These are phyloP conservation scores for Kregervanrija delftensis DNA, from an alignment of 805 yeast species.

Conservation along the genomic window DNA sequence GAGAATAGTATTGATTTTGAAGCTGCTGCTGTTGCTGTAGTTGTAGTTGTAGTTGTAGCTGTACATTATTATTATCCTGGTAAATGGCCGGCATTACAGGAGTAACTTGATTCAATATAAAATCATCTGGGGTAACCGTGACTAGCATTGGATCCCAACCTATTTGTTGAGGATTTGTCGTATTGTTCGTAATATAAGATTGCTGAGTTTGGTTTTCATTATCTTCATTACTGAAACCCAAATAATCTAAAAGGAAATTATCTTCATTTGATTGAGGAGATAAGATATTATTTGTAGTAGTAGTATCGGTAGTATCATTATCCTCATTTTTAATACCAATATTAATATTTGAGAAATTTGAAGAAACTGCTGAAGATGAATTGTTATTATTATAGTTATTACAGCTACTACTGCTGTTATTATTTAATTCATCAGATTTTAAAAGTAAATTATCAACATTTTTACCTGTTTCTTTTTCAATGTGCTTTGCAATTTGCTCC, in stretches of 20 bases:
- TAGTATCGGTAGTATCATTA: not conserved
- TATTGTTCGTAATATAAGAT: too few relatives aligned
- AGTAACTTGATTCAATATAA: too few relatives aligned
- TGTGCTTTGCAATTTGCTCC: slow-evolving; percentile 41
- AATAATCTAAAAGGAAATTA: too few relatives aligned
- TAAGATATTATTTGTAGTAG: not conserved
- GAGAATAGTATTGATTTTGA: too few relatives aligned
- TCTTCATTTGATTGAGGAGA: not conserved
- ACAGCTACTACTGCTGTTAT: not conserved
- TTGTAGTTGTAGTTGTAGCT: not conserved
- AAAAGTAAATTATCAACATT: slow-evolving; percentile 7
- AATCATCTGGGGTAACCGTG: too few relatives aligned
- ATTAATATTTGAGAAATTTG: not conserved
- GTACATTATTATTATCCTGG: not conserved
- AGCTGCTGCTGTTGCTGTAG: slow-evolving; percentile 2
- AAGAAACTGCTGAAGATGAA: not conserved
- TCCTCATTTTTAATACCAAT: not conserved
- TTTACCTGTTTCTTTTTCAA: slow-evolving; percentile 11
- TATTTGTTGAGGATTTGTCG: too few relatives aligned
- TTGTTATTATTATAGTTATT: too few relatives aligned
- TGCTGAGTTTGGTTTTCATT: too few relatives aligned
- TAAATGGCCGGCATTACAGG: too few relatives aligned
- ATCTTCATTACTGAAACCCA: too few relatives aligned
- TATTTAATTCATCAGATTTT: slow-evolving; percentile 4
- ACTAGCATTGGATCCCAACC: too few relatives aligned